Base-by-base conservation (phyloP, 352 stramenopile genomes). In the Phytophthora palmivora region DNA sequence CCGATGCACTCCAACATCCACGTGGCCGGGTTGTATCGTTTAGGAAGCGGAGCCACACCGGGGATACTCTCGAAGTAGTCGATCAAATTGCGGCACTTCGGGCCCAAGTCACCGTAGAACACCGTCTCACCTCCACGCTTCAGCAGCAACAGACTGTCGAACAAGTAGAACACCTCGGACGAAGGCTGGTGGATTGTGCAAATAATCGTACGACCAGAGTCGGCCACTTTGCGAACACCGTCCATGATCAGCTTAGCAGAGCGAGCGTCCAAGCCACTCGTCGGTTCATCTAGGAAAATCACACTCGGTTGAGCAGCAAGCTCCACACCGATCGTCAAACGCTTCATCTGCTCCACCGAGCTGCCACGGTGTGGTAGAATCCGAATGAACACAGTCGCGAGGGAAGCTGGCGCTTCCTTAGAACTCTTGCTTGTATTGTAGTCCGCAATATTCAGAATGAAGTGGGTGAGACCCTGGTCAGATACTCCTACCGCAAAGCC, bases 111-210 rank as follows among this genome's bases (percentile, higher is more conserved):
- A 24, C 24, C 24, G 24, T 28, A 28, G 24, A 28, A 28, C 24
- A 28, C 21, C 24, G 19, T 22, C 28, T 65, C 21, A 11, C 76
- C 74, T 32, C 74, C 74, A 15, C 54, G 50, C 43, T 82, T 61
- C 16, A 96, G 63, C 9, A 96, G 58, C 45, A 94, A 72, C 3
- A 94, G 34, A 38, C 76, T 72, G 65, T 95, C 84, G 67, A 95
- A 93, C 18, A 82, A 78, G 16, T 83, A 76, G 19, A 96, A 95
- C 12, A n/a, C n/a, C n/a, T n/a, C n/a, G n/a, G n/a, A n/a, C n/a
- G 74, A 80, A 10, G 90, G 90, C 68, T 96, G 90, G 65, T 97
- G 90, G 62, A 97, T 97, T 16, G 87, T 96, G 26, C 91, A 94
- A 0, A 96, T 64, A 9, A 97, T 52, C 2, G 55, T 56, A 37